Conservation (phyloP, 768 basidiomycete species). For the Hygrocybe punicea region DNA sequence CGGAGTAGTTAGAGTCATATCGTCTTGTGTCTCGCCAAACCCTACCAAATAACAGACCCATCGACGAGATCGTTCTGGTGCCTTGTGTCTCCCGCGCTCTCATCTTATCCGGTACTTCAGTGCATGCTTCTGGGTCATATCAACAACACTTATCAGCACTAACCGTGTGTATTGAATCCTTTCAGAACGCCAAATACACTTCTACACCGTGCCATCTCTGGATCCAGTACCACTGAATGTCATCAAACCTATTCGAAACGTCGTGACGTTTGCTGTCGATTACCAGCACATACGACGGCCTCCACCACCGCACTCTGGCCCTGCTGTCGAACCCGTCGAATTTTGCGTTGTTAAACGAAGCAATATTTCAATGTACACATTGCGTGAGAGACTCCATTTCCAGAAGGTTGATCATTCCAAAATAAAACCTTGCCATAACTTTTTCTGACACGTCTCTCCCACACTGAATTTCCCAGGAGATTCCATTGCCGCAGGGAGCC, state of each 20-base stretch:
- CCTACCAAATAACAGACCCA: conserved; percentile 62
- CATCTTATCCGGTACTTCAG: conserved; percentile 64
- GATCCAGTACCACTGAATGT: conserved; percentile 58
- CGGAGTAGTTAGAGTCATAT: conserved; percentile 56
- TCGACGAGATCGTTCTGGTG: conserved; percentile 78
- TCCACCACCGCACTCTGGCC: conserved; percentile 39
- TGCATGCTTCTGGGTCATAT: conserved; percentile 10
- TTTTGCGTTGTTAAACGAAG: conserved; percentile 71
- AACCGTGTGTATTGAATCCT: conserved; percentile 15
- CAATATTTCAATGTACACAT: conserved; percentile 58
- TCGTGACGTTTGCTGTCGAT: conserved; percentile 78
- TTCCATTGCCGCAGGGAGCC: conserved; percentile 60
- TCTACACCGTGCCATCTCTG: conserved; percentile 78
- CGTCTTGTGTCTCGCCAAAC: conserved; percentile 64
- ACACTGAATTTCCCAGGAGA: conserved; percentile 49
- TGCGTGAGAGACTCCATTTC: conserved; percentile 63
- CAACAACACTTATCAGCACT: conserved; percentile 2
- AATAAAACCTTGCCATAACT: not conserved
- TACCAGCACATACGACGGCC: conserved; percentile 62
- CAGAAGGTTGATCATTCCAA: conserved; percentile 44
- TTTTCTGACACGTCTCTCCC: too few species aligned
- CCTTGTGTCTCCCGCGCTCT: conserved; percentile 73
- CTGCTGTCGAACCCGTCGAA: conserved; percentile 52
- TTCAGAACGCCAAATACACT: conserved; percentile 62
- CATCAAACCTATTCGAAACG: conserved; percentile 78